A percentile compares a stretch with the other conserved stretches of the same genome.
Evolutionary conservation across 192 early-diverging fungal species (phyloP).

Genomic region (Coemansia sp.): DNA sequence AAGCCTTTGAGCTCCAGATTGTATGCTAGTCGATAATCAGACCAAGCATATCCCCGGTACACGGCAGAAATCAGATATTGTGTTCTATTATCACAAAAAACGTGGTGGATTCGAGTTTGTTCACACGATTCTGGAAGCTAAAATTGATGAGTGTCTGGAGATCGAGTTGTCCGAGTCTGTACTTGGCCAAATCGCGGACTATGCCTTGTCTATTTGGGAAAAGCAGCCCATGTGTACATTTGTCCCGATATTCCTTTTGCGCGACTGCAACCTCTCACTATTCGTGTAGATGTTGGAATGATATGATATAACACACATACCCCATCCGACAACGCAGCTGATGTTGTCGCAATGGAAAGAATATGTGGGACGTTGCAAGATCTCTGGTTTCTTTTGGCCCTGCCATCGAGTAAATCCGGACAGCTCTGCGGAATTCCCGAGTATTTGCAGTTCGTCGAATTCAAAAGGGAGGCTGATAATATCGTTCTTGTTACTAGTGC

Average conservation of each 20-base stretch:
- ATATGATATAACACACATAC: background rate
- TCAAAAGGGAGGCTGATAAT: background rate
- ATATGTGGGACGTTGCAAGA: background rate
- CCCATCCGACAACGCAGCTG: background rate
- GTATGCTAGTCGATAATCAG: background rate
- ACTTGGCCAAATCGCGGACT: conserved; percentile 35
- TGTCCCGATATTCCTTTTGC: conserved; percentile 11
- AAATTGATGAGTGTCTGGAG: background rate
- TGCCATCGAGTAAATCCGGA: background rate
- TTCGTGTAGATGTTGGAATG: conserved; percentile 13
- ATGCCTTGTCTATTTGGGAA: conserved; percentile 9
- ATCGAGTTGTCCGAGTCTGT: background rate
- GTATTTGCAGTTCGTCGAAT: background rate
- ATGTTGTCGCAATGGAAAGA: background rate
- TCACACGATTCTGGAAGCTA: conserved; percentile 2
- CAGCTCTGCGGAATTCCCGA: background rate
- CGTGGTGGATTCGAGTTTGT: background rate
- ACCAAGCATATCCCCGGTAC: background rate
- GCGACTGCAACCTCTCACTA: conserved; percentile 7
- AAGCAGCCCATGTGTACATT: conserved; percentile 15
- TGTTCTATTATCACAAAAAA: background rate
- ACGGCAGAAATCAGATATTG: background rate
- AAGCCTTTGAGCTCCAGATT: background rate
- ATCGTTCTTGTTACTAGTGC: background rate
- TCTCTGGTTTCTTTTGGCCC: conserved; percentile 8